Evolutionary conservation across 352 stramenopile genomes (phyloP), one percentile per base, ranked within the genome.

Genomic region (Phytophthora pseudosyringae): DNA sequence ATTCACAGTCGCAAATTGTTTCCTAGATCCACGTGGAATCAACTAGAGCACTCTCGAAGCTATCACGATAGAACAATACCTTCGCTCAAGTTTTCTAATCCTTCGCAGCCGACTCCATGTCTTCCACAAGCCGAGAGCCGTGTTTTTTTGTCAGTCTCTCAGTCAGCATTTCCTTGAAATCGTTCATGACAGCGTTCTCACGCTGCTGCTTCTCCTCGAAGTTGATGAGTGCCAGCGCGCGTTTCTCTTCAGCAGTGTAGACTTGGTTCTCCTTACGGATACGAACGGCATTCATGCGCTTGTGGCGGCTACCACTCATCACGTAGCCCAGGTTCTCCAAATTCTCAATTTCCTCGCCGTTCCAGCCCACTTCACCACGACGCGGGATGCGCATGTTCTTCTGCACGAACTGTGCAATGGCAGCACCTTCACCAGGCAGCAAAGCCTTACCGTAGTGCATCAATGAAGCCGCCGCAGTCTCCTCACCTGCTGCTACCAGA

Each of bases 201-300:
- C 98, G 98, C 82, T 99, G 96, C 73, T 99, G 95, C 74, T 99
- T 99, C 77, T 99, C 97, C 75, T 99, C 97, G 67, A 99, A 97
- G 64, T 98, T 99, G 72, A 99, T 99, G 40, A 99, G 81, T 51
- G 97, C 97, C 40, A 99, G 84, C 9, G 97, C 97, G 28, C 96
- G 88, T 74, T 99, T 98, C 81, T 99, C 98, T 77, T 99, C 97
- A 11, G 97, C 97, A 51, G 92, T 98, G 81, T 99, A 99, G 57
- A 99, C 97, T 74, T 99, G 98, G 83, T 99, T 99, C 71, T 99
- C 98, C 81, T 99, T 99, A 33, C 98, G 90, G 53, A 99, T 96
- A 77, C 98, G 96, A 45, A 99, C 94, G 8, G 97, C 98, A 83
- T 99, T 99, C 98, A 99, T 99, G 46, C 96, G 83, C 56, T 97